Base-by-base conservation (phyloP, 805 yeast species). In the Lipomyces sp. region DNA sequence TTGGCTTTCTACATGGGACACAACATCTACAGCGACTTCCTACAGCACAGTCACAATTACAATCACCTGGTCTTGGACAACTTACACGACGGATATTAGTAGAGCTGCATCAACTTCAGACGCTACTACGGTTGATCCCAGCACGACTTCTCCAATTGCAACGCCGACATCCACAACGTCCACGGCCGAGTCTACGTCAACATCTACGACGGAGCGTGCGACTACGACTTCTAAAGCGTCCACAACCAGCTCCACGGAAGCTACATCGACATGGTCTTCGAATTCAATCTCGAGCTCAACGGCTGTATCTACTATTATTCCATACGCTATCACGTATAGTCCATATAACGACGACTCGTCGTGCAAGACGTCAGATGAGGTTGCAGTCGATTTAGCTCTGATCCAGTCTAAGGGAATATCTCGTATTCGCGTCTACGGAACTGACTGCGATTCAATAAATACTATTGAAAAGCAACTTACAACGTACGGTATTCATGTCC, bases 361-460 rank as follows among this genome's bases (percentile, higher is more conserved):
- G 2, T 90, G 97, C 72, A 90, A 87, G 65, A 73, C 71, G 53
- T 68, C 74, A 39, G 70, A 62, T 50, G 64, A 77, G n/a, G 86
- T 90, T 39, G 51, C 68, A 39, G 57, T 70, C 22, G 96, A 90
- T 67, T 72, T 90, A 50, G 60, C 71, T 23, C 63, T 71, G 51
- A 85, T 90, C 61, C 63, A 68, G 24, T 65, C 77, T 46, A 81
- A 79, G 63, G 86, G 88, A 48, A 81, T 90, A 61, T 65, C 70
- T 32, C 76, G 76, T 42, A 70, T 90, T 47, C 81, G 97, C 73
- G 67, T 87, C 45, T 90, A 90, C 65, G 95, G 95, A 61, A 84
- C 87, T 50, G 97, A 90, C 67, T 90, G 97, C 72, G 74, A 79
- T 66, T 79, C 85, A 23, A 68, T 86, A 43, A 64, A 75, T 23